These are phyloP conservation scores for Pleurotus djamor DNA, from an alignment of 768 basidiomycete genomes.

Conservation along the genomic window DNA sequence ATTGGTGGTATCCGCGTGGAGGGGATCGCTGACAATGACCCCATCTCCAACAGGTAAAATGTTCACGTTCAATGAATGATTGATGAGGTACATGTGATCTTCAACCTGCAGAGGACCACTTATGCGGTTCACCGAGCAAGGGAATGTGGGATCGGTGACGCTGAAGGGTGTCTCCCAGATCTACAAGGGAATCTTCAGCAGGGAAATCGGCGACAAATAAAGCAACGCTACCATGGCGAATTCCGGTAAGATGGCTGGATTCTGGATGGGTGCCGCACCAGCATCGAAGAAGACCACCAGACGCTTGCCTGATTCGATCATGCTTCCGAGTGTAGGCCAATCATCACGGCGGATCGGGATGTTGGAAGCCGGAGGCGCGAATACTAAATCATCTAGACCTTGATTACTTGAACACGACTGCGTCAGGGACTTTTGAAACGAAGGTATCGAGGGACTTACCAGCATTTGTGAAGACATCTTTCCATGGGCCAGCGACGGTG, in stretches of 20 bases:
- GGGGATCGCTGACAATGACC: constrained; percentile 25
- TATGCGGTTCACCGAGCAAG: constrained; percentile 37
- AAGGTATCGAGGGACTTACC: constrained; percentile 25
- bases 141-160: constrained; percentile 33
- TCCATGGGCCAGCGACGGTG: constrained; percentile 45
- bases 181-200: constrained; percentile 8
- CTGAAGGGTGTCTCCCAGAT: constrained; percentile 43
- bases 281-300: constrained; percentile 50
- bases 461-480: constrained; percentile 46
- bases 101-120: constrained; percentile 26
- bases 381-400: neutral
- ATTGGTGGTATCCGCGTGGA: constrained; percentile 24
- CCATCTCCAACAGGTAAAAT: constrained; percentile 20
- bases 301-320: constrained; percentile 42
- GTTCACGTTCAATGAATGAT: constrained; percentile 40
- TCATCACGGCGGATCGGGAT: constrained; percentile 19
- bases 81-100: constrained; percentile 40
- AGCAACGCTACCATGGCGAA: constrained; percentile 28
- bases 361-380: neutral
- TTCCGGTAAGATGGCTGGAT: constrained; percentile 36
- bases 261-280: constrained; percentile 21
- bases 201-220: neutral
- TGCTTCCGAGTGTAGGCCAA: constrained; percentile 47
- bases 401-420: too few species aligned
- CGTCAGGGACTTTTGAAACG: neutral